Conservation (phyloP, 2,329 filamentous ascomycete species). For the Verticillium isaacii region DNA sequence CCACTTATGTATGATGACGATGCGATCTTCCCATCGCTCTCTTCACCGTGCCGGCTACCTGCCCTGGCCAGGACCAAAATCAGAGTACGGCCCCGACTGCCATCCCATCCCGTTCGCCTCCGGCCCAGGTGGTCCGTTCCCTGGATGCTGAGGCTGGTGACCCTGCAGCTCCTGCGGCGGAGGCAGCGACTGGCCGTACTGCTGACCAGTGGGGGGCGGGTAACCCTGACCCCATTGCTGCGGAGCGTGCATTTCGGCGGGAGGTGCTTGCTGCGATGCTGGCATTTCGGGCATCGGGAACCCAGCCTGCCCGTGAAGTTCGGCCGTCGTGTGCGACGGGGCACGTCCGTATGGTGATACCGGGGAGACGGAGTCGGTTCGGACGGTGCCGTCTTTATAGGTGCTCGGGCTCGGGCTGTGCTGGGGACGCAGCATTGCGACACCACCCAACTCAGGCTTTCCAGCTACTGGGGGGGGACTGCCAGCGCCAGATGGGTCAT, state of each 20-base stretch:
- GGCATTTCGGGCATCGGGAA: neutral
- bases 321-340: constrained; percentile 16
- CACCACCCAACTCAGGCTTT: constrained; percentile 26
- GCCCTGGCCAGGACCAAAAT: too few relatives aligned
- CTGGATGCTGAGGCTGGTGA: neutral
- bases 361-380: constrained; percentile 19
- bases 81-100: too few relatives aligned
- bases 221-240: neutral
- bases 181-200: constrained; percentile 7
- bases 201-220: constrained; percentile 1
- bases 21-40: too few relatives aligned
- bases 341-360: constrained; percentile 19
- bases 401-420: constrained; percentile 23
- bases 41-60: too few relatives aligned
- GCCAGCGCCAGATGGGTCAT: constrained; percentile 4
- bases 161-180: constrained; percentile 12
- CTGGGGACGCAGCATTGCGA: constrained; percentile 10
- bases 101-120: too few relatives aligned
- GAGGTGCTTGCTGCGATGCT: neutral
- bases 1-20: too few relatives aligned
- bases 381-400: constrained; percentile 13
- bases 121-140: too few relatives aligned
- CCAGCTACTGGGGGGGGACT: constrained; percentile 15
- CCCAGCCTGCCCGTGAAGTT: constrained; percentile 19
- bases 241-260: neutral